Percentiles rank a stretch among this genome's conserved stretches.
phyloP scores from a whole-genome alignment of 352 stramenopile species.

The Peronosclerospora sorghi region DNA sequence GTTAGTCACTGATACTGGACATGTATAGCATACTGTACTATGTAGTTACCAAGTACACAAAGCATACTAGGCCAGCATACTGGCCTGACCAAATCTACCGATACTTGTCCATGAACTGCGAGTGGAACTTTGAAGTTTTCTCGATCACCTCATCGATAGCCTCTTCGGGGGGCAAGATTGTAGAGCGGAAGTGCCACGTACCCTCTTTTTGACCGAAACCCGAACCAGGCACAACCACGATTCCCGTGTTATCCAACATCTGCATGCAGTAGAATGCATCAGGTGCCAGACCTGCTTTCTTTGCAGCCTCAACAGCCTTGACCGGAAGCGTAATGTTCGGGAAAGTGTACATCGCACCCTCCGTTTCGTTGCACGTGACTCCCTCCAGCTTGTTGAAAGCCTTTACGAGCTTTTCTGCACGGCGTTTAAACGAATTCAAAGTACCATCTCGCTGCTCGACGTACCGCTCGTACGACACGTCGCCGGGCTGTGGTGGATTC shows the following conservation, averaged over 20 bases:
- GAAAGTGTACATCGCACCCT: constrained; percentile 99
- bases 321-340: constrained; percentile 87
- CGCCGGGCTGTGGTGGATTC: constrained; percentile 86
- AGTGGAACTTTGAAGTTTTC: constrained; percentile 92
- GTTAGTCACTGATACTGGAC: too few species aligned
- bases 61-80: too few species aligned
- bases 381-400: constrained; percentile 94
- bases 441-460: constrained; percentile 86
- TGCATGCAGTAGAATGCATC: constrained; percentile 96
- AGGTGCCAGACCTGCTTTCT: constrained; percentile 60
- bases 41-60: too few species aligned
- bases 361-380: constrained; percentile 92
- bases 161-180: constrained; percentile 96
- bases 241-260: constrained; percentile 93
- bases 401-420: constrained; percentile 87
- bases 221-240: constrained; percentile 96
- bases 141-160: constrained; percentile 92
- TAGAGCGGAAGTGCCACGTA: constrained; percentile 98
- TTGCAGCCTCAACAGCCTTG: constrained; percentile 78
- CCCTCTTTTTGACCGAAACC: constrained; percentile 95
- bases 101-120: constrained; percentile 93
- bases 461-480: constrained; percentile 87
- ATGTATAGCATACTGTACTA: too few species aligned
- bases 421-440: constrained; percentile 89
- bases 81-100: too few species aligned